phyloP scores from a whole-genome alignment of 2,329 filamentous ascomycete genomes.

The Teratosphaeria nubilosa region DNA sequence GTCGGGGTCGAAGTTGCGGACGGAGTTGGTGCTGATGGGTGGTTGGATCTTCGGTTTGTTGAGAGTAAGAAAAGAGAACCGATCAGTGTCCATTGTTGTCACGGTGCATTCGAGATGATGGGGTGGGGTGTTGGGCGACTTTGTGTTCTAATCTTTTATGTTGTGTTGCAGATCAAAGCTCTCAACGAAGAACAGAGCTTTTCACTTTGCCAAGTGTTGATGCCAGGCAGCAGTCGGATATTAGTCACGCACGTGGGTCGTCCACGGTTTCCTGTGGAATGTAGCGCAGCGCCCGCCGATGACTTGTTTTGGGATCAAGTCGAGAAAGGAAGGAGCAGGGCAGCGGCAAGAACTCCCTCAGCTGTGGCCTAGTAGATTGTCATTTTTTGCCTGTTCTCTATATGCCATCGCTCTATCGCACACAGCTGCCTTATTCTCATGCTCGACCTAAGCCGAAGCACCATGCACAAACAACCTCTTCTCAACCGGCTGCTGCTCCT shows the following conservation, averaged over 20 bases:
- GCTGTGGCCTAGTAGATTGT: not conserved
- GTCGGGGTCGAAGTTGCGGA: conserved; percentile 12
- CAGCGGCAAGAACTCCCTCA: not conserved
- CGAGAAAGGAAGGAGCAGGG: not conserved
- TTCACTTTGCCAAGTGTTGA: not conserved
- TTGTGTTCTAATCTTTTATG: not conserved
- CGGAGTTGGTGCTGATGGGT: conserved; percentile 15
- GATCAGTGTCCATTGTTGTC: not conserved
- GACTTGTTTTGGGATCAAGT: too few relatives aligned
- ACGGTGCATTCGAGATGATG: not conserved
- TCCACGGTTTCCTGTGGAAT: not conserved
- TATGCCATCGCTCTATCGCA: not conserved
- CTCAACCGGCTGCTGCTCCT: conserved; percentile 20
- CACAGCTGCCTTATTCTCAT: not conserved
- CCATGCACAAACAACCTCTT: conserved; percentile 22
- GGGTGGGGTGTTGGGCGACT: not conserved
- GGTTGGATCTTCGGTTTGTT: conserved; percentile 6
- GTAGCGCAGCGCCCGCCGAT: not conserved
- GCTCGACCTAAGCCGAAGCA: conserved; percentile 1
- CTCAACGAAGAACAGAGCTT: not conserved
- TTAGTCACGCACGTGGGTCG: not conserved
- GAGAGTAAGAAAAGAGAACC: not conserved
- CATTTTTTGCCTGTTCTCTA: not conserved
- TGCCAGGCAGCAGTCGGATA: not conserved
- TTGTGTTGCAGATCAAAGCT: not conserved